These are phyloP conservation scores for Thelonectria blattea DNA, from an alignment of 2,329 filamentous ascomycete genomes.

Conservation along the genomic window DNA sequence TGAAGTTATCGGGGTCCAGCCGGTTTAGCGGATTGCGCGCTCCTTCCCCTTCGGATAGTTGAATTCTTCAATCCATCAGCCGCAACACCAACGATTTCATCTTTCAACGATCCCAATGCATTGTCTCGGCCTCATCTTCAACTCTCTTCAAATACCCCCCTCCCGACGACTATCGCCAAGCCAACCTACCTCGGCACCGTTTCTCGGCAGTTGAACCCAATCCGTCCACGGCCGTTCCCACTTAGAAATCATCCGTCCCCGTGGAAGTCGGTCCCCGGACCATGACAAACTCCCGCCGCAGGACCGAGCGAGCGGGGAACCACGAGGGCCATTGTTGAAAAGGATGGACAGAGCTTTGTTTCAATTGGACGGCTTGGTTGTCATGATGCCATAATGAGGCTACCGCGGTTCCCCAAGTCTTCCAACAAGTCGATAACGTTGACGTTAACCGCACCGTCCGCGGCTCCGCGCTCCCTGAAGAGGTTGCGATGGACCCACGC, in stretches of 20 bases:
- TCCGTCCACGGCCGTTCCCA: neutral
- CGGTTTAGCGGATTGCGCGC: neutral
- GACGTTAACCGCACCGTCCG: neutral
- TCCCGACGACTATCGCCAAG: neutral
- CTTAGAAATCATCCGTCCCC: conserved; percentile 11
- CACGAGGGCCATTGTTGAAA: neutral
- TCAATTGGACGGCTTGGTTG: neutral
- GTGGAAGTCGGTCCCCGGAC: conserved; percentile 10
- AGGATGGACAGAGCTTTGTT: neutral
- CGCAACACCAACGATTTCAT: neutral
- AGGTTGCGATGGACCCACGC: conserved; percentile 2
- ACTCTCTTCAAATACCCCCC: neutral
- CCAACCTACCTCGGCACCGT: conserved; percentile 6
- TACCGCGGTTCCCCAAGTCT: neutral
- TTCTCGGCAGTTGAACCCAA: conserved; percentile 4
- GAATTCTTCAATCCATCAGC: conserved; percentile 1
- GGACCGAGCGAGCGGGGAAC: neutral
- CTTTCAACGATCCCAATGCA: neutral
- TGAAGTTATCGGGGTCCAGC: conserved; percentile 14
- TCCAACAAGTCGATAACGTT: neutral
- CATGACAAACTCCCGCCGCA: neutral
- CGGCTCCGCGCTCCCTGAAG: no score
- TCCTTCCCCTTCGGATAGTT: conserved; percentile 1
- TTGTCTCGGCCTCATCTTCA: neutral
- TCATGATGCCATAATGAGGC: neutral